Evolutionary conservation across 2,329 filamentous ascomycete genomes (phyloP), one percentile per base, ranked within the genome.

Genomic region (Phyllachora maydis): DNA sequence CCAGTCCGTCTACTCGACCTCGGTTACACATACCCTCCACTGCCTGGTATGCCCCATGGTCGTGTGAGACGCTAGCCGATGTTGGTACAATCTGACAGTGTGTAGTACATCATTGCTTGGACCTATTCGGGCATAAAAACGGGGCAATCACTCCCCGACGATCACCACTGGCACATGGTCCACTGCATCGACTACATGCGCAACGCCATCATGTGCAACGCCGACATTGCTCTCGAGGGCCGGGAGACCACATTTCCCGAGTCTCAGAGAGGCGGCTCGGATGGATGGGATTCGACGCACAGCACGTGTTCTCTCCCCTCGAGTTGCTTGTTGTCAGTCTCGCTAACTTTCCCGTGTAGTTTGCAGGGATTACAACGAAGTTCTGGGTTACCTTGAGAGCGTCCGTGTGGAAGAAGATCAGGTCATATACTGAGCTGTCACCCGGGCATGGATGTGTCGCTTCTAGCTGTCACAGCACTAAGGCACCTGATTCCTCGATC

Each of bases 101-200:
- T n/a, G n/a, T n/a, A n/a, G n/a, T 52, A 46, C 32, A 46, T 49
- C 30, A 46, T 54, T 19, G 48, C 47, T 16, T 47, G 52, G 32
- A 52, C 47, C 5, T 54, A 53, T 38, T 52, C 49, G 0, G 50
- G 48, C 12, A 36, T 54, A 22, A 45, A 39, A 22, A 42, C 47
- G 3, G 41, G 42, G 27, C 43, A 47, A 29, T 32, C 41, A 21
- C 39, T 54, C 18, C 49, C 49, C 11, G 41, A 47, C 13, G 50
- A 54, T 30, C 47, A 53, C 35, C 48, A 54, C 36, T 53, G 49
- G 47, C 52, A 56, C 36, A 51, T 56, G 42, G 47, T 50, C 25
- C 53, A 56, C 40, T 57, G 53, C 41, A 52, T 56, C 35, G 47
- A 51, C 32, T 56, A 56, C 35, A 46, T 57, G 38, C 41, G 53